These are phyloP conservation scores for Epicoccum nigrum DNA, from an alignment of 2,329 filamentous ascomycete species.

Conservation along the genomic window DNA sequence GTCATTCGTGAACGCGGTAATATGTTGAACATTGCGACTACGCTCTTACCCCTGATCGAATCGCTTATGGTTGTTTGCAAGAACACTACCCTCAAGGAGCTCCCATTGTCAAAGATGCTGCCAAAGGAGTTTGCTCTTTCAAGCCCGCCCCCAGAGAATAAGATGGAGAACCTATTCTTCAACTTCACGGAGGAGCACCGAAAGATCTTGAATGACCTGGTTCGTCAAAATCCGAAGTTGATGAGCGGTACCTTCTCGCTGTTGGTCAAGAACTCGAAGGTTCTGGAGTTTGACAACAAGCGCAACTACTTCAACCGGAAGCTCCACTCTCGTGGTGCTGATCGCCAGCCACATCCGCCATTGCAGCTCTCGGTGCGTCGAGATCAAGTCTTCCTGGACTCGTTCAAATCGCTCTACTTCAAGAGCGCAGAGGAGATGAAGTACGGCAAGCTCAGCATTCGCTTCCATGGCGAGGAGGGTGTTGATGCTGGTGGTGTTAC, in stretches of 20 bases:
- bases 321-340: conserved; percentile 76
- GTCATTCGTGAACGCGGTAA: conserved; percentile 91
- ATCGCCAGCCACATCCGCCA: conserved; percentile 71
- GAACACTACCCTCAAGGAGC: conserved; percentile 83
- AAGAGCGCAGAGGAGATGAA: conserved; percentile 98
- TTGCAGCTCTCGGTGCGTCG: conserved; percentile 89
- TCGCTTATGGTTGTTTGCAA: conserved; percentile 99
- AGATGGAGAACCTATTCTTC: conserved; percentile 92
- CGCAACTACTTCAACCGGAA: conserved; percentile 97
- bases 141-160: conserved; percentile 78
- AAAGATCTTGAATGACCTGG: conserved; percentile 96
- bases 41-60: conserved; percentile 91
- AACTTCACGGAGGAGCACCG: conserved; percentile 97
- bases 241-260: conserved; percentile 99
- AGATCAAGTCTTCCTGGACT: conserved; percentile 96
- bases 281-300: conserved; percentile 99
- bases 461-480: conserved; percentile 96
- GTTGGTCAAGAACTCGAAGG: conserved; percentile 97
- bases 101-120: conserved; percentile 52
- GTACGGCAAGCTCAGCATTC: conserved; percentile 96
- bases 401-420: conserved; percentile 97
- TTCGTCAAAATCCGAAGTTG: conserved; percentile 93
- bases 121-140: conserved; percentile 73
- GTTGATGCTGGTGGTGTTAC: conserved; percentile 97
- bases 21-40: conserved; percentile 96